A percentile compares a stretch with the other conserved stretches of the same genome.
Evolutionary conservation across 2,329 filamentous ascomycete genomes (phyloP).

Genomic region (Hawksworthiomyces lignivorus): DNA sequence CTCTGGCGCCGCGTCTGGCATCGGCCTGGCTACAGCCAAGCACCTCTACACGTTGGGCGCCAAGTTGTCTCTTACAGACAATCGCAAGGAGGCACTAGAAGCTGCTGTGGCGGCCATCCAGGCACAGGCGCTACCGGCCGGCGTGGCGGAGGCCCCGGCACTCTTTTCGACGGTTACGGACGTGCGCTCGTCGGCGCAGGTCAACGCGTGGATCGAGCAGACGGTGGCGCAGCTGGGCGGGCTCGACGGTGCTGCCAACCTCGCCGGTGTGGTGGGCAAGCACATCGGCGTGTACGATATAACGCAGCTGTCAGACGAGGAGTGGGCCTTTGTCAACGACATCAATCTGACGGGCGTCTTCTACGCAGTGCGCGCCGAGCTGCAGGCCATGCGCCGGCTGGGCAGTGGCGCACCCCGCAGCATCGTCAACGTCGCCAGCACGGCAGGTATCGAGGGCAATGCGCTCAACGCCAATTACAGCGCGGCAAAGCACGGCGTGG

Average conservation of each 20-base stretch:
- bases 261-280: constrained; percentile 28
- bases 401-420: constrained; percentile 23
- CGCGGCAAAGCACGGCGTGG: constrained; percentile 22
- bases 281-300: constrained; percentile 19
- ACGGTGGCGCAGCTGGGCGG: constrained; percentile 25
- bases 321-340: constrained; percentile 17
- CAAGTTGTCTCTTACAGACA: constrained; percentile 35
- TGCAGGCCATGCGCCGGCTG: constrained; percentile 13
- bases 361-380: constrained; percentile 34
- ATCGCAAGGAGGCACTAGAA: constrained; percentile 27
- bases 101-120: constrained; percentile 6
- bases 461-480: constrained; percentile 23
- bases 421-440: constrained; percentile 9
- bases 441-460: constrained; percentile 31
- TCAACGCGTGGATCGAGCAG: constrained; percentile 27
- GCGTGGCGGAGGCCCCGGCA: background rate
- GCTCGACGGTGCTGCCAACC: constrained; percentile 30
- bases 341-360: constrained; percentile 43
- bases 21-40: constrained; percentile 37
- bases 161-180: constrained; percentile 18
- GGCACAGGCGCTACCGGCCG: background rate
- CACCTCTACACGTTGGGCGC: constrained; percentile 33
- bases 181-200: constrained; percentile 23
- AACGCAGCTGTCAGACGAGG: constrained; percentile 10
- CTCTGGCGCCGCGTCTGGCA: constrained; percentile 37